Base-by-base conservation (phyloP, 2,329 filamentous ascomycete species). In the Rhynchosporium agropyri region DNA sequence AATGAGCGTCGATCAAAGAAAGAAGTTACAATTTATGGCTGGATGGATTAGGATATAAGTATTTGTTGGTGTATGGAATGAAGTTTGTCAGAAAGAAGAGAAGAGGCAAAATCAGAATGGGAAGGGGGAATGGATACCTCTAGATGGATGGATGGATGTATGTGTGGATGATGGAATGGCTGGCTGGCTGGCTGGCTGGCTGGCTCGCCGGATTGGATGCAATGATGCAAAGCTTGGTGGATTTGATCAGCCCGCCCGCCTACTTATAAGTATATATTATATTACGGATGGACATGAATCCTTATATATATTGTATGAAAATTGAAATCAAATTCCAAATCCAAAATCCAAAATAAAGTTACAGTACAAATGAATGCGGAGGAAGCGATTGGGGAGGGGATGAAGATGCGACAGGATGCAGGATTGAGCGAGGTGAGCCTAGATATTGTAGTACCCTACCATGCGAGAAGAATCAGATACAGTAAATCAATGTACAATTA, bases 11-110 rank as follows among this genome's bases (percentile, higher is more conserved):
- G 55, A 43, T 42, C 43, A 56, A 43, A 31, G 50, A 56, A 50
- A 38, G 28, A 28, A 48, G 49, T 29, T 48, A 43, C 46, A 50
- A 53, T 54, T 10, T 55, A 60, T 61, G 20, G 20, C 20, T 20
- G 20, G 20, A 20, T 20, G 20, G 20, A 20, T 20, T 20, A 20
- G 20, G 20, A 20, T 20, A 20, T 20, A 20, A 20, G 20, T 59
- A 58, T 55, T 61, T 36, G 61, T 56, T 59, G 62, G 51, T 58
- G 43, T 31, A 38, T 63, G 55, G 65, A 48, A 63, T 51, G 60
- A 61, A 51, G 59, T 54, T 59, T 63, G 62, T 63, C 63, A 54
- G 40, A 57, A 57, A 42, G 54, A 58, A 58, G 46, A 61, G 38
- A 36, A 28, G 28, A 15, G n/a, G 50, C 36, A 13, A 40, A n/a